Base-by-base conservation (phyloP, 192 early-diverging fungal species). In the Rhizophlyctis rosea region DNA sequence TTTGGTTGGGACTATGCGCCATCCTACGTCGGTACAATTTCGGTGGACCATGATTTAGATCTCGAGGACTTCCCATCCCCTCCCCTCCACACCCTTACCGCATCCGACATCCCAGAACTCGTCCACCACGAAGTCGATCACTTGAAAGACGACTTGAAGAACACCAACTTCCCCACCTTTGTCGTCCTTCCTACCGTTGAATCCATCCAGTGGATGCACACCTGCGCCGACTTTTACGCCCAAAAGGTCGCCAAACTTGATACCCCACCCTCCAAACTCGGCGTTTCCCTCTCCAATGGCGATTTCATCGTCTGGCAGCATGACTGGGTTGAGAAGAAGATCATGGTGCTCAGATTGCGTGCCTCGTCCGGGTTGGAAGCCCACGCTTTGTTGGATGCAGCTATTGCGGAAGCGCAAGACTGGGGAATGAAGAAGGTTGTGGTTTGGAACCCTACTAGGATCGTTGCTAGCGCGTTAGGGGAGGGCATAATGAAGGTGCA, bases 1-100 rank as follows among this genome's bases (percentile, higher is more conserved):
- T 34, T 47, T 11, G 64, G 64, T 5, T 66, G 64, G 64, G 5
- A 3, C 7, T 7, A 30, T 5, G 39, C 13, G 28, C 62, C 62
- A 14, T 57, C 53, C n/a, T n/a, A n/a, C 54, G 30, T 34, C 4
- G 32, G 28, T 60, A 13, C 44, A 16, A 13, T 23, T 21, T 54
- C 25, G 4, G 18, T 9, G 34, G 13, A 5, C 28, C 18, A 32
- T 47, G 21, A 18, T 24, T 18, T 7, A 57, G 28, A 9, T n/a
- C n/a, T n/a, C 55, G 28, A 28, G 25, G 28, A 3, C 14, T 16
- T 30, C 30, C 7, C 24, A 9, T 16, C 55, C 32, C 14, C 5
- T 35, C 23, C 32, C 32, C 32, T 30, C 18, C 7, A 25, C 50
- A 52, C 50, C 7, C 25, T 25, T 11, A 13, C 50, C 23, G 7